phyloP scores from a whole-genome alignment of 352 stramenopile genomes.

The Plasmopara viticola region DNA sequence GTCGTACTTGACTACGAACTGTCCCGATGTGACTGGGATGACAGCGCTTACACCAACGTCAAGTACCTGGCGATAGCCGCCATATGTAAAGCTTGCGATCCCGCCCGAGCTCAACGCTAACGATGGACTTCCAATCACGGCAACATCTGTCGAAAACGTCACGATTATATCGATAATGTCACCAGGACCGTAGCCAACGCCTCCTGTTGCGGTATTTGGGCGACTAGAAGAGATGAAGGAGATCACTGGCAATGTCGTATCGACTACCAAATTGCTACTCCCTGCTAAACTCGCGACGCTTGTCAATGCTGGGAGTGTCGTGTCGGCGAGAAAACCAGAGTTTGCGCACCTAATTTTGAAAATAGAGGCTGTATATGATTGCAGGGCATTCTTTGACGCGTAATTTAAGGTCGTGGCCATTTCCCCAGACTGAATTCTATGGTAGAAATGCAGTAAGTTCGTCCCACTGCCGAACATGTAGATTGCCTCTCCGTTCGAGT shows the following conservation, averaged over 20 bases:
- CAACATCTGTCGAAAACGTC: conserved; percentile 51
- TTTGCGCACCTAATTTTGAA: conserved; percentile 22
- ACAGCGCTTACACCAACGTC: conserved; percentile 59
- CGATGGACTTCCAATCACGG: conserved; percentile 34
- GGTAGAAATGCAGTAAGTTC: conserved; percentile 50
- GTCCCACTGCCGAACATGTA: conserved; percentile 48
- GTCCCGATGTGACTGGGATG: conserved; percentile 42
- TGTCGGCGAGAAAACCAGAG: conserved; percentile 27
- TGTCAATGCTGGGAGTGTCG: conserved; percentile 28
- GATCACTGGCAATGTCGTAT: conserved; percentile 34
- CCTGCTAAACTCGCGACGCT: conserved; percentile 28
- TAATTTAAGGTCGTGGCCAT: conserved; percentile 43
- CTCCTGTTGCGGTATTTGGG: conserved; percentile 22
- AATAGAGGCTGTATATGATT: conserved; percentile 16
- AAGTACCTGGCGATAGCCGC: conserved; percentile 51
- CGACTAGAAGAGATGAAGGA: conserved; percentile 41
- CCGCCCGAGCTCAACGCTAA: conserved; percentile 48
- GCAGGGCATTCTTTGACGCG: conserved; percentile 34
- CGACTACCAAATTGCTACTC: conserved; percentile 29
- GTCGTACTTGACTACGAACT: conserved; percentile 55
- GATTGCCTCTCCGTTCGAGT: conserved; percentile 49
- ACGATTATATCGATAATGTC: conserved; percentile 68
- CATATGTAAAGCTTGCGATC: conserved; percentile 41
- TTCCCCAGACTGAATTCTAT: conserved; percentile 50
- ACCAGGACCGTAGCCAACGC: conserved; percentile 47